Percentiles rank a stretch among this genome's conserved stretches.
Evolutionary conservation across 257 asterid species (phyloP).

Genomic region (Salvia miltiorrhiza): DNA sequence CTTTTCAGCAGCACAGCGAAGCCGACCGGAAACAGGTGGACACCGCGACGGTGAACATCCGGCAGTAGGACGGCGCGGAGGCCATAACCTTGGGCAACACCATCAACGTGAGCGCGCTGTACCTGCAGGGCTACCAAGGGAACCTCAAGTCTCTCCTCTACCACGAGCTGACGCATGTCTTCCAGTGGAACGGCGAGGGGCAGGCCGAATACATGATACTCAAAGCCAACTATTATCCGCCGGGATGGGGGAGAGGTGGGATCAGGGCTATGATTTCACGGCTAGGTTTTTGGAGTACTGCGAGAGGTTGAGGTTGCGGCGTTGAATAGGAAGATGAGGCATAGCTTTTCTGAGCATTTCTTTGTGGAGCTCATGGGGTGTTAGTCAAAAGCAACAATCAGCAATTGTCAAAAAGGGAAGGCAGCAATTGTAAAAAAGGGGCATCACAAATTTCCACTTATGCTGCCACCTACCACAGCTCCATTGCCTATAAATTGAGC

Average conservation of each 20-base stretch:
- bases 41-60: conserved; percentile 5
- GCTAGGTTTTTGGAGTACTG: conserved; percentile 49
- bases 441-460: too few species aligned
- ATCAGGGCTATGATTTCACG: conserved; percentile 47
- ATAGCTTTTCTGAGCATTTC: conserved; percentile 23
- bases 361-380: conserved; percentile 33
- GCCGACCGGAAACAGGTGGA: conserved; percentile 19
- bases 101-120: conserved; percentile 32
- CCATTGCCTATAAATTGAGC: too few species aligned
- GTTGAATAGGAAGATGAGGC: conserved; percentile 41
- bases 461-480: too few species aligned
- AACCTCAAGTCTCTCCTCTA: conserved; percentile 27
- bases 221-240: conserved; percentile 27
- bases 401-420: too few species aligned
- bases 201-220: conserved; percentile 36
- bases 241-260: conserved; percentile 41
- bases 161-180: conserved; percentile 47
- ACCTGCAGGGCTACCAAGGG: conserved; percentile 27
- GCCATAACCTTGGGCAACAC: conserved; percentile 33
- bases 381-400: too few species aligned
- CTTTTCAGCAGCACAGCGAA: conserved; percentile 16
- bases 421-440: too few species aligned
- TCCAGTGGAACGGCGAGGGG: conserved; percentile 46
- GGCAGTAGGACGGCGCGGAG: conserved; percentile 32
- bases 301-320: conserved; percentile 31